These are phyloP conservation scores for Magnaporthiopsis rhizophila DNA, from an alignment of 2,329 filamentous ascomycete species.

Conservation along the genomic window DNA sequence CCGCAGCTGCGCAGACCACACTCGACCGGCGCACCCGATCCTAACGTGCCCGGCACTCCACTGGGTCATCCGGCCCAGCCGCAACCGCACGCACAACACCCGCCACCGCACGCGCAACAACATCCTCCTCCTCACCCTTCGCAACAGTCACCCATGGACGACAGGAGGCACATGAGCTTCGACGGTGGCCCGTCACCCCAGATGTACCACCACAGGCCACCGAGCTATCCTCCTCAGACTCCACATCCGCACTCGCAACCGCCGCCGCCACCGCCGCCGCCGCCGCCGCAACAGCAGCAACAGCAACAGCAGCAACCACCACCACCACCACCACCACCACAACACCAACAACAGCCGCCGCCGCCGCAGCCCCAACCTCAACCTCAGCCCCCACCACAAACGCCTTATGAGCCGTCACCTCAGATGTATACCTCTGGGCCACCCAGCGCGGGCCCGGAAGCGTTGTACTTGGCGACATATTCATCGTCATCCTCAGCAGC, in stretches of 20 bases:
- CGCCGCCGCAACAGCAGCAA: not conserved
- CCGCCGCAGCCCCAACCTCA: slow-evolving; percentile 1
- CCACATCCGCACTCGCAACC: not conserved
- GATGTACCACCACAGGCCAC: slow-evolving; percentile 27
- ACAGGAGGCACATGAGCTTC: slow-evolving; percentile 45
- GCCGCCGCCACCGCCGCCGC: slow-evolving; percentile 27
- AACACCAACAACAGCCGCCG: not conserved
- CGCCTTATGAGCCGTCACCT: slow-evolving; percentile 20
- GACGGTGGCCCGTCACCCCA: slow-evolving; percentile 35
- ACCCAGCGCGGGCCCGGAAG: slow-evolving; percentile 24
- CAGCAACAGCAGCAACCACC: not conserved
- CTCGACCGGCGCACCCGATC: slow-evolving; percentile 36
- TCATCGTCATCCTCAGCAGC: slow-evolving; percentile 25
- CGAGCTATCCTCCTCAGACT: slow-evolving; percentile 33
- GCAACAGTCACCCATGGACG: slow-evolving; percentile 35
- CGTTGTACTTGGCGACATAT: slow-evolving; percentile 33
- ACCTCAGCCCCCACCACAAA: not conserved
- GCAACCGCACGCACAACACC: slow-evolving; percentile 5
- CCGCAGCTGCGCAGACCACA: slow-evolving; percentile 40
- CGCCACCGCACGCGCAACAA: slow-evolving; percentile 32
- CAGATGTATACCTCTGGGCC: slow-evolving; percentile 15
- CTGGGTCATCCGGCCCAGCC: slow-evolving; percentile 19
- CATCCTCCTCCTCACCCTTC: slow-evolving; percentile 33
- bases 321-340: not conserved
- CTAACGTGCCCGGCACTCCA: slow-evolving; percentile 24